Percentiles rank a stretch among this genome's conserved stretches.
phyloP scores from a whole-genome alignment of 2,329 filamentous ascomycete genomes.

The Ceratocystiopsis sp. region DNA sequence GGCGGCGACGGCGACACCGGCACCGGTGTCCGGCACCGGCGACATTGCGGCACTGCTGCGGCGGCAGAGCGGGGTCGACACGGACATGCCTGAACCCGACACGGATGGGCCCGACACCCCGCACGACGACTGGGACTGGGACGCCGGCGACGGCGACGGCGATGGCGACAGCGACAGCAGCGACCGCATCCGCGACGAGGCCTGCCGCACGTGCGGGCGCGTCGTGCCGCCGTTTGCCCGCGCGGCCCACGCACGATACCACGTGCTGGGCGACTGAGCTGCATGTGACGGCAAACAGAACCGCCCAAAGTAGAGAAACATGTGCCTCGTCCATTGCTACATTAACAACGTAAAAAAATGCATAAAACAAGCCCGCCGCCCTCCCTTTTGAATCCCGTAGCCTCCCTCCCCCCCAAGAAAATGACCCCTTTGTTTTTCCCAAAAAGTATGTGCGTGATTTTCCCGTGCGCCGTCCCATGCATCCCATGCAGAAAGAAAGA shows the following conservation, averaged over 20 bases:
- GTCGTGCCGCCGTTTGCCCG: constrained; percentile 14
- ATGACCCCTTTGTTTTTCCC: too few species aligned
- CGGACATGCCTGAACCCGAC: background rate
- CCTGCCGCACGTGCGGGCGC: constrained; percentile 13
- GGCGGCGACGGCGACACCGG: constrained; percentile 30
- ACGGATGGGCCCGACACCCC: background rate
- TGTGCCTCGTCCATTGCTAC: too few species aligned
- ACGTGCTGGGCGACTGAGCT: constrained; percentile 9
- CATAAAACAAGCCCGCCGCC: too few species aligned
- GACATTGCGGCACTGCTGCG: constrained; percentile 76
- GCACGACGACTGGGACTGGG: background rate
- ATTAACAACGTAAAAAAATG: too few species aligned
- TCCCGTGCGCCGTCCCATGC: too few species aligned
- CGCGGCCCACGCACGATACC: constrained; percentile 15
- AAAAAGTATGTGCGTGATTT: too few species aligned
- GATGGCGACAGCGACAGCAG: background rate
- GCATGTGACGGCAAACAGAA: too few species aligned
- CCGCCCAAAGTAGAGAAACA: too few species aligned
- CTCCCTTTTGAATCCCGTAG: too few species aligned
- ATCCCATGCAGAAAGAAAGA: background rate
- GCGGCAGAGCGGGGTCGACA: constrained; percentile 32
- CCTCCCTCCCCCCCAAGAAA: too few species aligned
- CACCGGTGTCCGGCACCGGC: constrained; percentile 34
- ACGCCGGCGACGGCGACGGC: background rate
- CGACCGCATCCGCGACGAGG: constrained; percentile 1